phyloP scores from a whole-genome alignment of 2,329 filamentous ascomycete species.

The Fusarium fracticaudum region DNA sequence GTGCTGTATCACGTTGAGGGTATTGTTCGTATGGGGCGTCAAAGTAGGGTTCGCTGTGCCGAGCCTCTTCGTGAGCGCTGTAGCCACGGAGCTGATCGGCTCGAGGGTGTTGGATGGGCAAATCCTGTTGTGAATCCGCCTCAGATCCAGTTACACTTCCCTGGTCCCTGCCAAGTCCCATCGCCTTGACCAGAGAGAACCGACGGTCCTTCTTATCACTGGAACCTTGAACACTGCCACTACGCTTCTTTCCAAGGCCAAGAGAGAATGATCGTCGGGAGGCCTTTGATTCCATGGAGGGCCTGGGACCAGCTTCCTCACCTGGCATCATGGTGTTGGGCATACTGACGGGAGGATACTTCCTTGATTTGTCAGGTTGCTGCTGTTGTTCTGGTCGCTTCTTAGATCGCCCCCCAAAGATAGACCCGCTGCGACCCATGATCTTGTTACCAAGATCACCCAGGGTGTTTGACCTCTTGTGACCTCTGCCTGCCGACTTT shows the following conservation, averaged over 20 bases:
- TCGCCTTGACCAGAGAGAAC: conserved; percentile 76
- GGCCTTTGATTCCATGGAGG: conserved; percentile 74
- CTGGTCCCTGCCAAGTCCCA: conserved; percentile 68
- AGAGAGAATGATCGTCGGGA: conserved; percentile 77
- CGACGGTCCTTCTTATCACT: conserved; percentile 68
- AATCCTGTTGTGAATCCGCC: conserved; percentile 61
- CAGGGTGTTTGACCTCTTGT: conserved; percentile 79
- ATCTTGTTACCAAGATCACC: conserved; percentile 85
- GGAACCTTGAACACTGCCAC: conserved; percentile 70
- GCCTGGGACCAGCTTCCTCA: conserved; percentile 61
- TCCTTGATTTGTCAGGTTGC: conserved; percentile 70
- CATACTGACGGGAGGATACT: conserved; percentile 94
- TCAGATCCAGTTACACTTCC: conserved; percentile 57
- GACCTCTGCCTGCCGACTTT: conserved; percentile 63
- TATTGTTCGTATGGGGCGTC: conserved; percentile 52
- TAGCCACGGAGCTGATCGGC: conserved; percentile 45
- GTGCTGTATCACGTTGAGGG: conserved; percentile 48
- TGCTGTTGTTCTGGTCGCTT: conserved; percentile 58
- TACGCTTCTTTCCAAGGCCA: conserved; percentile 75
- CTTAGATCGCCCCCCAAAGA: conserved; percentile 73
- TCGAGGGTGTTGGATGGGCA: conserved; percentile 60
- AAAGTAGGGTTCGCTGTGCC: conserved; percentile 51
- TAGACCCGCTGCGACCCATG: conserved; percentile 83
- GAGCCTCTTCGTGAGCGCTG: conserved; percentile 49
- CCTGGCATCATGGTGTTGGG: conserved; percentile 72